Base-by-base conservation (phyloP, 2,329 filamentous ascomycete genomes). In the Xylariaceae sp. region DNA sequence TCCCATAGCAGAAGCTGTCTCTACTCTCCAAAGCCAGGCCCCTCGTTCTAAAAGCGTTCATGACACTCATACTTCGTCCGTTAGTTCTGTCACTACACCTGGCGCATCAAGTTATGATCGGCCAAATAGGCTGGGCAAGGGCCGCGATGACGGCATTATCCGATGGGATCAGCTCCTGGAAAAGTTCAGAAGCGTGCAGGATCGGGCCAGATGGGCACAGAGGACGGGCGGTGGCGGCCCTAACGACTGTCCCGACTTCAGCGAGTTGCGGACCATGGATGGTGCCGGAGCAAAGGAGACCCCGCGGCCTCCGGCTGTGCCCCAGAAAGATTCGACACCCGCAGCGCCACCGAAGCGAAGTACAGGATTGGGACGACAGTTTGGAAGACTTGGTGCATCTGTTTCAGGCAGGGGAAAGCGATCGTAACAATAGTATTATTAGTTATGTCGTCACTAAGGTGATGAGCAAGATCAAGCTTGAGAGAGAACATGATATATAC, bases 131-230 rank as follows among this genome's bases (percentile, higher is more conserved):
- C 81, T 97, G 46, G 67, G 67, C 81, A 97, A 84, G 72, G 86
- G 84, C 47, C 83, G 93, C 52, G 91, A 96, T 62, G 93, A 97
- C 52, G 86, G 85, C 51, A 87, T 86, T 32, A 96, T 99, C 65
- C 88, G 89, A 52, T 99, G 95, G 95, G 85, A 84, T 2, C 95
- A 99, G 66, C 81, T 99, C 37, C 82, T 99, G 4, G 95, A 99
- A 62, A 96, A 97, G 70, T 99, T 99, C 75, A 90, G 90, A 64
- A 85, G 82, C 50, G 93, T 96, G 1, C 95, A 99, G 70, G 95
- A 99, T 65, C 87, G 86, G 57, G 89, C 93, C 5, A 84, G 92
- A 52, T 82, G 91, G 50, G 80, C 85, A 12, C 88, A 91, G 68
- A 79, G 86, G 56, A 74, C 79, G 48, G 72, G 80, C 44, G 82